A percentile compares a stretch with the other conserved stretches of the same genome.
Evolutionary conservation across 2,329 filamentous ascomycete species (phyloP).

Genomic region (Penicillium sp.): DNA sequence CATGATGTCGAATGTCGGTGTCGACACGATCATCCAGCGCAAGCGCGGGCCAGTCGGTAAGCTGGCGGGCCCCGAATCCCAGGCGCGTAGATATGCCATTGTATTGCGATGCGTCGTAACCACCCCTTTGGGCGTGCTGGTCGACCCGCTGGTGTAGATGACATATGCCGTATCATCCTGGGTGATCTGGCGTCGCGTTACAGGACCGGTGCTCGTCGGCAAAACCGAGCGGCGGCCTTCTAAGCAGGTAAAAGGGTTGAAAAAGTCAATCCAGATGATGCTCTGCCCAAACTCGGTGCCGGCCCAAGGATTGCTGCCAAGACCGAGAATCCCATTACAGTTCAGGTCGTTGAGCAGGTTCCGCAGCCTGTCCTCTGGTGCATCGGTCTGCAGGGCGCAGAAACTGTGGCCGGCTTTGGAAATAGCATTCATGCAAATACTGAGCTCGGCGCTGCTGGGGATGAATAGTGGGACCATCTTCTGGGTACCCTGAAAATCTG

Average conservation of each 20-base stretch:
- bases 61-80: not conserved
- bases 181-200: not conserved
- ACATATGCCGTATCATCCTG: slow-evolving; percentile 3
- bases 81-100: slow-evolving; percentile 1
- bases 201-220: not conserved
- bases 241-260: not conserved
- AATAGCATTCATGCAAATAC: not conserved
- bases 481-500: too few relatives aligned
- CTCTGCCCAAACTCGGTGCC: not conserved
- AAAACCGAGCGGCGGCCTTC: not conserved
- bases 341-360: not conserved
- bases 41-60: slow-evolving; percentile 15
- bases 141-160: slow-evolving; percentile 28
- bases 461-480: too few relatives aligned
- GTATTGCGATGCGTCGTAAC: slow-evolving; percentile 22
- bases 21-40: slow-evolving; percentile 51
- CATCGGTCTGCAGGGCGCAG: slow-evolving; percentile 1
- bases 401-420: not conserved
- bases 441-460: too few relatives aligned
- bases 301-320: not conserved
- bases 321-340: too few relatives aligned
- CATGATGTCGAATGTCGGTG: slow-evolving; percentile 52
- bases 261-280: slow-evolving; percentile 1
- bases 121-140: slow-evolving; percentile 35
- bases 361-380: not conserved